Percentiles rank a stretch among this genome's conserved stretches.
Evolutionary conservation across 2,329 filamentous ascomycete genomes (phyloP).

Genomic region (Fusarium compactum): DNA sequence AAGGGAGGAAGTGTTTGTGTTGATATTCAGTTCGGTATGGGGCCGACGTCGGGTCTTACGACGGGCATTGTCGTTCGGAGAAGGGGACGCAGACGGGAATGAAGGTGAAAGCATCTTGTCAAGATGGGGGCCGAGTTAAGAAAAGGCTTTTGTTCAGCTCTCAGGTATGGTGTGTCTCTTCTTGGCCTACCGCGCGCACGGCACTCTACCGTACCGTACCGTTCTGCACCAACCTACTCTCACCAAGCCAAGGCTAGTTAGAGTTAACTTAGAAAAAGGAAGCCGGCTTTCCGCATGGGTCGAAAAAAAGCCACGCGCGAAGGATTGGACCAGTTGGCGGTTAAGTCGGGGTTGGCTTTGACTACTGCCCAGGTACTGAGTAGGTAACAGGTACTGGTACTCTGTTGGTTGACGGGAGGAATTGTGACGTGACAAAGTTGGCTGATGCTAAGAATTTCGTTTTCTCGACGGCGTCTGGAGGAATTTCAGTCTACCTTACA

Average conservation of each 20-base stretch:
- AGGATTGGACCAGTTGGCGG: constrained; percentile 36
- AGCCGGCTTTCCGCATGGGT: constrained; percentile 41
- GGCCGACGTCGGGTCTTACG: constrained; percentile 43
- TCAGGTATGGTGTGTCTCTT: constrained; percentile 9
- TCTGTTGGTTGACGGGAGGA: constrained; percentile 22
- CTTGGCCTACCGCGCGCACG: constrained; percentile 20
- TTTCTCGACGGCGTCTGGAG: constrained; percentile 34
- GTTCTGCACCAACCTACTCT: constrained; percentile 12
- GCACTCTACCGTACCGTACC: constrained; percentile 18
- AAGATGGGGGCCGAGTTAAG: constrained; percentile 28
- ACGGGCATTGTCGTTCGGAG: constrained; percentile 45
- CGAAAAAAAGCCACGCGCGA: constrained; percentile 42
- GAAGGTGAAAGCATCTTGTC: constrained; percentile 39
- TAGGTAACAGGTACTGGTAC: constrained; percentile 12
- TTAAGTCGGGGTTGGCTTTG: constrained; percentile 24
- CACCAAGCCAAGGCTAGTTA: constrained; percentile 32
- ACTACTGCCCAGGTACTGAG: background rate
- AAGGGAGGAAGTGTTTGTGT: constrained; percentile 44
- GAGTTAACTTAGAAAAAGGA: constrained; percentile 33
- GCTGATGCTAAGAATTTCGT: constrained; percentile 35
- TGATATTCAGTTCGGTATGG: constrained; percentile 44
- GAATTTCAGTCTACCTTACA: constrained; percentile 36
- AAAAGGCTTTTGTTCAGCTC: constrained; percentile 37
- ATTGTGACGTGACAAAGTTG: constrained; percentile 47
- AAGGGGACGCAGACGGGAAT: constrained; percentile 23